Evolutionary conservation across 2,329 filamentous ascomycete species (phyloP), one percentile per base, ranked within the genome.

Genomic region (Apiospora phragmitis): DNA sequence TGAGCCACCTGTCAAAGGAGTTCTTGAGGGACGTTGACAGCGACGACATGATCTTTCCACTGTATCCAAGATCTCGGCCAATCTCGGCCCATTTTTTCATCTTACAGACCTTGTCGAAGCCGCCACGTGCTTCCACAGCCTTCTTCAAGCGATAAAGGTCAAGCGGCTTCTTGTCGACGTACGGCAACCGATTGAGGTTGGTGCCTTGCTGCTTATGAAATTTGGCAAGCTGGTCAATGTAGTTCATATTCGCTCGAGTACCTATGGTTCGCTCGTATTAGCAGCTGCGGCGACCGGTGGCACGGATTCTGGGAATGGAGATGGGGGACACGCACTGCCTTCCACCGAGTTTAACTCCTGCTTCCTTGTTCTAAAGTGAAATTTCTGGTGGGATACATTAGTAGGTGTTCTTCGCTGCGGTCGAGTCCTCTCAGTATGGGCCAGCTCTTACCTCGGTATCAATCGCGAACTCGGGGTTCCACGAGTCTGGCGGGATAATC

Each of bases 21-120:
- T 99, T 99, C 81, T 98, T 99, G 55, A 99, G 88, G 6, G 96
- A 98, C 0, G 96, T 99, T 7, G 96, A 99, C 65, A 99, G 85
- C 11, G 96, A 98, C 2, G 95, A 98, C 96, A 99, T 99, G 73
- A 99, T 99, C 85, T 99, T 99, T 79, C 96, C 96, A 79, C 95
- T 98, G 82, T 99, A 99, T 69, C 96, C 96, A 66, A 99, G 85
- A 80, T 98, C 96, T 77, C 96, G 91, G 43, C 96, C 96, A 76
- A 99, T 98, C 81, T 99, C 96, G 21, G 96, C 96, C 96, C 96
- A 99, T 84, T 98, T 98, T 84, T 99, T 99, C 70, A 92, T 88
- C 82, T 97, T 98, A 87, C 96, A 99, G 62, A 99, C 96, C 78
- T 93, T 93, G 70, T 98, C 95, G 76, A 99, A 99, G 3, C 96